These are phyloP conservation scores for Erucastrum elatum DNA, from an alignment of 345 rosid species.

Conservation along the genomic window DNA sequence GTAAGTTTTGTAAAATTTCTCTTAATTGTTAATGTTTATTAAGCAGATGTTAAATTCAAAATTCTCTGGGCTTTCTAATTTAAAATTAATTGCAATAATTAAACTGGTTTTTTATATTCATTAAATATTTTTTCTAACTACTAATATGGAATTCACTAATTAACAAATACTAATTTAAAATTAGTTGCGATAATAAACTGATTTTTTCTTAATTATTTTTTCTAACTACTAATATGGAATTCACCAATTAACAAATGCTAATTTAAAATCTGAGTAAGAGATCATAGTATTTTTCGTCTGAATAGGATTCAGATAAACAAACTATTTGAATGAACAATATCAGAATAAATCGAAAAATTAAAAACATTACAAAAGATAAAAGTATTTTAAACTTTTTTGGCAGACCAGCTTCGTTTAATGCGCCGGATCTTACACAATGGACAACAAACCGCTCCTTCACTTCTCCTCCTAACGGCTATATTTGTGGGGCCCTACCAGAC, in stretches of 20 bases:
- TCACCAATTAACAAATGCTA: not conserved
- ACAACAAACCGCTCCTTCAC: constrained; percentile 31
- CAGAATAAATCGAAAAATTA: not conserved
- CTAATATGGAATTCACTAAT: no score
- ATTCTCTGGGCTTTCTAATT: no score
- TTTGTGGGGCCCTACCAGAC: constrained; percentile 27
- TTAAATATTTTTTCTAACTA: no score
- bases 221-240: no score
- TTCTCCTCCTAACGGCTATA: constrained; percentile 33
- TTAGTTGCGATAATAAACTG: no score
- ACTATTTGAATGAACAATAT: not conserved
- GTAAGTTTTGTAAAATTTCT: not conserved
- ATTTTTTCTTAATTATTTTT: no score
- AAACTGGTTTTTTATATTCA: no score
- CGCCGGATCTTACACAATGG: constrained; percentile 17
- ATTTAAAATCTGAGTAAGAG: not conserved
- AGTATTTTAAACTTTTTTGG: not conserved
- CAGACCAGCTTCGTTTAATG: constrained; percentile 36
- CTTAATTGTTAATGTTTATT: not conserved
- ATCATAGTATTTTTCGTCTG: not conserved
- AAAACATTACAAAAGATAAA: constrained; percentile 2
- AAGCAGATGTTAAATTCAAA: no score
- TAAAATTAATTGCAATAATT: no score
- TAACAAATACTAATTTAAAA: no score
- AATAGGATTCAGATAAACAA: no score